A percentile compares a stretch with the other conserved stretches of the same genome.
Conservation (phyloP, 1,284 basidiomycete genomes). For the Ceratobasidium theobromae region DNA sequence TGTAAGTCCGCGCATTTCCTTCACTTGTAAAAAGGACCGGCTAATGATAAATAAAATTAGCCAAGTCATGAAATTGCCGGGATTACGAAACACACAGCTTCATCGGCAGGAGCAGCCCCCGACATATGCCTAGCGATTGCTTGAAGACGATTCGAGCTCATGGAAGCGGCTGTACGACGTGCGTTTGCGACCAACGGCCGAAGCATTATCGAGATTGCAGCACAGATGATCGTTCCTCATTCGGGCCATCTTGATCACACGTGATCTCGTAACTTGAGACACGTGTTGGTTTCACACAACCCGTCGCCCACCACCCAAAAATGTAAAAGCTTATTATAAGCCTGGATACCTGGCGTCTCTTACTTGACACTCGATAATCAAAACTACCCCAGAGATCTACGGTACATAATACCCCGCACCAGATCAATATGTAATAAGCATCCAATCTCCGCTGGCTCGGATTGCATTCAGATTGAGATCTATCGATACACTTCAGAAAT, state of each 20-base stretch:
- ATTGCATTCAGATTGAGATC: background rate
- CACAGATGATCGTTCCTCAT: background rate
- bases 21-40: slow-evolving; percentile 71
- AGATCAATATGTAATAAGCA: too few relatives aligned
- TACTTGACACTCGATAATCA: background rate
- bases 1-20: slow-evolving; percentile 63
- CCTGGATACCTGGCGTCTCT: background rate
- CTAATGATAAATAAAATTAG: background rate
- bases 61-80: background rate
- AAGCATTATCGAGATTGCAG: slow-evolving; percentile 10
- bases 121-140: slow-evolving; percentile 19
- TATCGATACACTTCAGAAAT: slow-evolving; percentile 17
- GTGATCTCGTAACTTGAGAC: slow-evolving; percentile 11
- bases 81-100: background rate
- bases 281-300: slow-evolving; percentile 5
- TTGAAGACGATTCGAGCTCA: slow-evolving; percentile 26
- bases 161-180: slow-evolving; percentile 9
- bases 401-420: too few relatives aligned
- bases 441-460: too few relatives aligned
- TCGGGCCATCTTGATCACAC: slow-evolving; percentile 19
- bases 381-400: too few relatives aligned
- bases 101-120: background rate
- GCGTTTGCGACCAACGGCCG: background rate
- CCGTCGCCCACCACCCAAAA: background rate
- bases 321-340: background rate